A percentile compares a stretch with the other conserved stretches of the same genome.
These are phyloP conservation scores for Diplosphaera chodatii DNA, from an alignment of 139 green algal species.

Conservation along the genomic window DNA sequence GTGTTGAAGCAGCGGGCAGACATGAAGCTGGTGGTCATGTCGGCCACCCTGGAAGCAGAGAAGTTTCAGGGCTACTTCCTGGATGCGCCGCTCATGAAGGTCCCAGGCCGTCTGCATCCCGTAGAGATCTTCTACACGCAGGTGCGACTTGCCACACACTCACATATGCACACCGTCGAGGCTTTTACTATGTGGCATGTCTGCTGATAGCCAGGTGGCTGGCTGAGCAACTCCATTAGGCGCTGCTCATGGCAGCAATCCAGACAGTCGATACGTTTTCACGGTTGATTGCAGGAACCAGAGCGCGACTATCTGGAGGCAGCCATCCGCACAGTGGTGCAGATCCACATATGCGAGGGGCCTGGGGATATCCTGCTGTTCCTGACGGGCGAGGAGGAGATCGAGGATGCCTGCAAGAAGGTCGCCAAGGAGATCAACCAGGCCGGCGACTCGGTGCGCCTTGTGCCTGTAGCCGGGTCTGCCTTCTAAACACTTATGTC, in stretches of 20 bases:
- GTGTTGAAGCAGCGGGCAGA: constrained; percentile 79
- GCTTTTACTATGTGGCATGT: too few relatives aligned
- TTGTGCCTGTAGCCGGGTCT: too few relatives aligned
- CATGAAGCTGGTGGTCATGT: constrained; percentile 99
- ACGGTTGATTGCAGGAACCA: too few relatives aligned
- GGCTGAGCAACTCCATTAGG: too few relatives aligned
- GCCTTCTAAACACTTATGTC: too few relatives aligned
- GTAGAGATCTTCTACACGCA: constrained; percentile 99
- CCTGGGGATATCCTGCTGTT: constrained; percentile 95
- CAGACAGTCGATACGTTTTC: too few relatives aligned
- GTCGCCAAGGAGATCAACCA: constrained; percentile 65
- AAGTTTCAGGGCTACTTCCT: constrained; percentile 99
- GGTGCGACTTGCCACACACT: constrained; percentile 9
- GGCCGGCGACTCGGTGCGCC: constrained; percentile 3
- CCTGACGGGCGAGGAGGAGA: constrained; percentile 99
- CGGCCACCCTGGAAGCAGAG: constrained; percentile 96
- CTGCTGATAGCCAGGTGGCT: too few relatives aligned
- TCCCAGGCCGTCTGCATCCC: constrained; percentile 93
- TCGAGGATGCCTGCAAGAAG: constrained; percentile 97
- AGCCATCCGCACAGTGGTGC: constrained; percentile 93
- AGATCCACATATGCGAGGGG: constrained; percentile 85
- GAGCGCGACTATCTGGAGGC: constrained; percentile 98
- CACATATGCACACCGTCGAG: too few relatives aligned
- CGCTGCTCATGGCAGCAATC: too few relatives aligned
- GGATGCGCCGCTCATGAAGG: constrained; percentile 93